Evolutionary conservation across 306 rosid species (phyloP).

Genomic region (Dryas drummondii): DNA sequence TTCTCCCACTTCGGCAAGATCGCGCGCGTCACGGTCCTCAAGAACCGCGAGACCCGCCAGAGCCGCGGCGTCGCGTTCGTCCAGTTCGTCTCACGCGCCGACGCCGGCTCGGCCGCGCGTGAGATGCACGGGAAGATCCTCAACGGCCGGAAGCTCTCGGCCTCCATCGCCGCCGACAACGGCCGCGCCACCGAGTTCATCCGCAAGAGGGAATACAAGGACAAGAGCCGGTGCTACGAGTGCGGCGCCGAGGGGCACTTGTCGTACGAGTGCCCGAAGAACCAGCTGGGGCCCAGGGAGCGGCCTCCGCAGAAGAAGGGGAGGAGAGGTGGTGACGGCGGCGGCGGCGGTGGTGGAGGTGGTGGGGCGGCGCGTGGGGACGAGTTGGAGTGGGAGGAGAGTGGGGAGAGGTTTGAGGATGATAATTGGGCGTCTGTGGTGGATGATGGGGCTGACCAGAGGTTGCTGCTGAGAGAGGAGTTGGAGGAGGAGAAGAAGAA

Average conservation of each 20-base stretch:
- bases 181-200: constrained; percentile 88
- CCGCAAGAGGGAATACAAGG: constrained; percentile 61
- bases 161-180: constrained; percentile 80
- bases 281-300: constrained; percentile 72
- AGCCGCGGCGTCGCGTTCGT: constrained; percentile 88
- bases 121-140: constrained; percentile 65
- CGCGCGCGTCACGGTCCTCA: constrained; percentile 88
- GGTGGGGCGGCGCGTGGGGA: constrained; percentile 18
- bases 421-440: constrained; percentile 90
- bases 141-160: constrained; percentile 66
- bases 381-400: constrained; percentile 34
- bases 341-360: background rate
- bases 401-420: constrained; percentile 58
- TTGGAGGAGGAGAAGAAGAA: constrained; percentile 43
- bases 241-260: constrained; percentile 77
- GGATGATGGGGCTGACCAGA: constrained; percentile 52
- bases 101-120: constrained; percentile 49
- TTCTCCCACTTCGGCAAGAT: constrained; percentile 79
- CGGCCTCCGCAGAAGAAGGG: constrained; percentile 48
- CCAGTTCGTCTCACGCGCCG: constrained; percentile 73
- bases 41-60: constrained; percentile 75
- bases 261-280: constrained; percentile 78
- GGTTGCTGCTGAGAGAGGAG: constrained; percentile 39
- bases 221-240: constrained; percentile 77
- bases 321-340: constrained; percentile 26